Conservation (phyloP, 345 rosid species). For the Aethionema arabicum region DNA sequence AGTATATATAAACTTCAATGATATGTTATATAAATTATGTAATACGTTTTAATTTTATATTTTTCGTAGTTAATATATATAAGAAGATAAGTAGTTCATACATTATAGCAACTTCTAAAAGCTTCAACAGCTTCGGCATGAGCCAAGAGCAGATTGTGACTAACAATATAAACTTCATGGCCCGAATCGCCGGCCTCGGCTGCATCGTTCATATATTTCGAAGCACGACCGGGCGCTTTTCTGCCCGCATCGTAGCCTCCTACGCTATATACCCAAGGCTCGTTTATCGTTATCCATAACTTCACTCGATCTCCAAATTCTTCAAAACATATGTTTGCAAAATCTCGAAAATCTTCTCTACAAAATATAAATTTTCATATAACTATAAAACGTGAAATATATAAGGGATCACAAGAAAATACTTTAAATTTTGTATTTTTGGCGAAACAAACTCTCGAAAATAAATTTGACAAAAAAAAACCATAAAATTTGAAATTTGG, state of each 20-base stretch:
- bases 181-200: constrained; percentile 37
- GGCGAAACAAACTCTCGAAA: too few species aligned
- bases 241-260: constrained; percentile 36
- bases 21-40: too few species aligned
- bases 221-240: constrained; percentile 42
- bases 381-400: too few species aligned
- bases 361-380: not conserved
- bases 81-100: constrained; percentile 12
- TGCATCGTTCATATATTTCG: constrained; percentile 22
- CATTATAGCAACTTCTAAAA: constrained; percentile 26
- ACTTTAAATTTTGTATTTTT: too few species aligned
- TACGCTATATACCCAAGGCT: constrained; percentile 40
- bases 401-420: too few species aligned
- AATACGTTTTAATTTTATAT: not conserved
- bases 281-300: constrained; percentile 50
- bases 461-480: too few species aligned
- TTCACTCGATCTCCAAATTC: constrained; percentile 51
- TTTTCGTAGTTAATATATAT: not conserved
- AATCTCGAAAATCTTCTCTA: constrained; percentile 38
- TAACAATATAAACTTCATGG: constrained; percentile 30
- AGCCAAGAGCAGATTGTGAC: constrained; percentile 33
- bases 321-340: constrained; percentile 40
- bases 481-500: not conserved
- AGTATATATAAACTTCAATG: too few species aligned
- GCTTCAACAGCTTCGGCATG: constrained; percentile 37